phyloP scores from a whole-genome alignment of 192 early-diverging fungal species.

The Phlyctochytrium planicorne region DNA sequence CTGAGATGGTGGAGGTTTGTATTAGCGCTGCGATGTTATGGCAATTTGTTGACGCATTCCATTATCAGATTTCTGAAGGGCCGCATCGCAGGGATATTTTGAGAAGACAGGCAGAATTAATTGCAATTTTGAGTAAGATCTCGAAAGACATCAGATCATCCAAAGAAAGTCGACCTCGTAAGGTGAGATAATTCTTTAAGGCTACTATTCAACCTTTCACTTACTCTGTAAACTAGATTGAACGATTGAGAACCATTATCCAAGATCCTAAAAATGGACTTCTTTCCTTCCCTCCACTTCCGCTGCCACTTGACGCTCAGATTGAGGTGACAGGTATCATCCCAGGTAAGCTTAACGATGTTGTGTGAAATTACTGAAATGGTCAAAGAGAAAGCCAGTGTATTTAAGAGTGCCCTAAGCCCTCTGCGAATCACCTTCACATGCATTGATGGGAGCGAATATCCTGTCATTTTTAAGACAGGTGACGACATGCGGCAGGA shows the following conservation, averaged over 20 bases:
- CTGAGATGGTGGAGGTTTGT: conserved; percentile 59
- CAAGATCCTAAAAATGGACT: conserved; percentile 84
- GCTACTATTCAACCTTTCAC: too few relatives aligned
- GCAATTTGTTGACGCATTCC: not conserved
- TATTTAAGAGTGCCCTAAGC: conserved; percentile 90
- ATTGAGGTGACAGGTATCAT: conserved; percentile 85
- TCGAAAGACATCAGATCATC: conserved; percentile 70
- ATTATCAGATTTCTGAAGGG: conserved; percentile 54
- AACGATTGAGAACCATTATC: conserved; percentile 72
- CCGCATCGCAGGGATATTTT: conserved; percentile 69
- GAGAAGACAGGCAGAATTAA: conserved; percentile 79
- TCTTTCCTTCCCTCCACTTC: conserved; percentile 74
- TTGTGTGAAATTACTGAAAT: not conserved
- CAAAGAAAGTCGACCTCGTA: conserved; percentile 84
- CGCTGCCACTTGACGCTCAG: conserved; percentile 88
- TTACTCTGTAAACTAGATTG: conserved; percentile 70
- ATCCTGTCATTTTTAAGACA: conserved; percentile 95
- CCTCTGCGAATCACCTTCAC: conserved; percentile 87
- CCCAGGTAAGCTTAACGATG: conserved; percentile 52
- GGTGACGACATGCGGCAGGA: conserved; percentile 98
- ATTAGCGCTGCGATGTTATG: not conserved
- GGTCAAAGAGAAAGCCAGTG: conserved; percentile 68
- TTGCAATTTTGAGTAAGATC: conserved; percentile 70
- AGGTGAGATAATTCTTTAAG: conserved; percentile 48
- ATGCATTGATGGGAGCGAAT: conserved; percentile 80